phyloP scores from a whole-genome alignment of 2,329 filamentous ascomycete species.

The Raffaelea ambrosiae region DNA sequence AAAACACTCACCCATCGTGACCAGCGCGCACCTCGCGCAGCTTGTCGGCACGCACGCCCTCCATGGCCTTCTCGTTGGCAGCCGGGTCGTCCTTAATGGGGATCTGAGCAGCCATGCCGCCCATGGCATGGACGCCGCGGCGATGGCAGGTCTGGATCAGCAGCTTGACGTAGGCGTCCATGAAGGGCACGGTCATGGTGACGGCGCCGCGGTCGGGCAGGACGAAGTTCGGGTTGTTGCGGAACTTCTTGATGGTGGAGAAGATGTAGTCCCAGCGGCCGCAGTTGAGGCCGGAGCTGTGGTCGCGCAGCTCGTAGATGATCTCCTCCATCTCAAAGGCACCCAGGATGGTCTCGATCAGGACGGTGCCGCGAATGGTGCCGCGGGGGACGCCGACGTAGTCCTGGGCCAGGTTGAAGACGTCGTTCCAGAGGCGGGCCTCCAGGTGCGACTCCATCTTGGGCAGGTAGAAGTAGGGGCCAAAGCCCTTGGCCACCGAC shows the following conservation, averaged over 20 bases:
- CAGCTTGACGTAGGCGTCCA: slow-evolving; percentile 94
- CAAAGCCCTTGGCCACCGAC: slow-evolving; percentile 71
- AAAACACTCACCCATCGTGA: slow-evolving; percentile 62
- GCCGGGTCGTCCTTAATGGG: slow-evolving; percentile 91
- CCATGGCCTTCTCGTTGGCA: slow-evolving; percentile 93
- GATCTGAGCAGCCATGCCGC: slow-evolving; percentile 97
- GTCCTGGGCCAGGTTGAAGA: slow-evolving; percentile 92
- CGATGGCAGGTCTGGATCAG: slow-evolving; percentile 98
- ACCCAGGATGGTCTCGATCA: slow-evolving; percentile 96
- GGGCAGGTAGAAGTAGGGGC: slow-evolving; percentile 95
- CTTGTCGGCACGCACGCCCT: slow-evolving; percentile 87
- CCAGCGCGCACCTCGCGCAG: slow-evolving; percentile 90
- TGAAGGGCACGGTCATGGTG: slow-evolving; percentile 98
- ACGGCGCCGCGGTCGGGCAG: slow-evolving; percentile 85
- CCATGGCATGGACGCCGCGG: slow-evolving; percentile 96
- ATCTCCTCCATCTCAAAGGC: slow-evolving; percentile 99
- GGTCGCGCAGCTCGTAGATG: slow-evolving; percentile 96
- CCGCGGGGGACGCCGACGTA: slow-evolving; percentile 82
- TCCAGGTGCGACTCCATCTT: slow-evolving; percentile 99
- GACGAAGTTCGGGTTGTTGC: slow-evolving; percentile 85
- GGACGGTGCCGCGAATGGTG: slow-evolving; percentile 86
- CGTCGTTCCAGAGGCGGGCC: slow-evolving; percentile 96
- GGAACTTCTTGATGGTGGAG: slow-evolving; percentile 99
- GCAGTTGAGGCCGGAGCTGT: slow-evolving; percentile 94
- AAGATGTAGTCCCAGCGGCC: slow-evolving; percentile 99